Base-by-base conservation (phyloP, 1,284 basidiomycete genomes). In the Sanguinoderma infundibulare region DNA sequence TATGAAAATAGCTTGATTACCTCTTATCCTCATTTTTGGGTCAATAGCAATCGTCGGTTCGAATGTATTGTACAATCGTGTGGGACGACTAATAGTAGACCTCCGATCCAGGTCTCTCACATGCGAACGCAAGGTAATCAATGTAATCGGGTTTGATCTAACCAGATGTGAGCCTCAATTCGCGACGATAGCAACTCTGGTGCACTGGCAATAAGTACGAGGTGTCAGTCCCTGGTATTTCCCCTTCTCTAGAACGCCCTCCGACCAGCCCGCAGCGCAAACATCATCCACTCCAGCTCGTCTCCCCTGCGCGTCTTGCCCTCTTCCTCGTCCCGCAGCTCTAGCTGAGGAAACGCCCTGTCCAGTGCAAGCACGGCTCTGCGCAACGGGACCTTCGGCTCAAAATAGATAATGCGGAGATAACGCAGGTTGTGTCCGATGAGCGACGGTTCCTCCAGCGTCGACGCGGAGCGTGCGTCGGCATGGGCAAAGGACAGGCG, bases 291-390 rank as follows among this genome's bases (percentile, higher is more conserved):
- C 34, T 59, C 57, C 2, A 59, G 51, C 7, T 59, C 51, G 42
- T 15, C 26, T 51, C 57, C 53, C 22, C 30, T 8, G 34, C 34
- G 15, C 39, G 5, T 12, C 5, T 20, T 22, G 2, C 40, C 24
- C 22, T 59, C 53, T 15, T 36, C 24, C 10, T 38, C 51, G 40
- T 53, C 57, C 30, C 10, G n/a, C 24, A 59, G 17, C 17, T 59
- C 57, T 17, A 59, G 42, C 34, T 53, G 26, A 5, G 57, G 51
- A 35, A 59, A 59, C 24, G 53, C 14, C 40, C 57, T 40, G 34
- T 59, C 57, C 24, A 53, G 5, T 10, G 46, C n/a, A 24, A 53
- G 12, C 34, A 51, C 57, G 24, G 47, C 14, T 10, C n/a, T 24
- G 32, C 51, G 57, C 8, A 47, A 26, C 14, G 10, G 15, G 22